Conservation (phyloP, 169 alveolate genomes). For the Plasmodium sp. region DNA sequence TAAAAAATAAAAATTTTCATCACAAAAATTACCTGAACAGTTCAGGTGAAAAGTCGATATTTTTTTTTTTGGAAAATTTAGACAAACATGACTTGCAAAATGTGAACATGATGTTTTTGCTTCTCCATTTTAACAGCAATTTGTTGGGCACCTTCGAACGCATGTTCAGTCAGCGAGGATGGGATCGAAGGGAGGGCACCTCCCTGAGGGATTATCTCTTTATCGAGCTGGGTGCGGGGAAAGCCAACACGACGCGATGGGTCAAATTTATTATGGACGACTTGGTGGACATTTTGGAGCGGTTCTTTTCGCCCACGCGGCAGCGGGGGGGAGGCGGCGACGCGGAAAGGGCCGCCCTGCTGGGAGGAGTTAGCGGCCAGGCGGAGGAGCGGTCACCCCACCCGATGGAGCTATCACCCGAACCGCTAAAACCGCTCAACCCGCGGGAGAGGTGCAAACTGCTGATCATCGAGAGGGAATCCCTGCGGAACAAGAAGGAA, state of each 20-base stretch:
- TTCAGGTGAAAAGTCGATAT: neutral
- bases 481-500: conserved; percentile 57
- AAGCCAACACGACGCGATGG: conserved; percentile 64
- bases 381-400: neutral
- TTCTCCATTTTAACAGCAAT: conserved; percentile 22
- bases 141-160: neutral
- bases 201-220: neutral
- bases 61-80: conserved; percentile 28
- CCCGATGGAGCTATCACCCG: neutral
- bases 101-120: conserved; percentile 28
- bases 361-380: neutral
- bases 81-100: conserved; percentile 69
- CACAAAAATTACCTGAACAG: neutral
- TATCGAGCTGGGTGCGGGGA: conserved; percentile 58
- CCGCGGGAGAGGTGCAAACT: conserved; percentile 24
- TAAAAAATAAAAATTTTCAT: conserved; percentile 27
- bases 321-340: neutral
- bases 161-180: neutral
- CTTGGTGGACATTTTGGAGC: neutral
- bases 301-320: neutral
- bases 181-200: neutral
- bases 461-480: conserved; percentile 41
- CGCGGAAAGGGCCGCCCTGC: neutral
- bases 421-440: neutral
- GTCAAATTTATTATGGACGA: conserved; percentile 60